phyloP scores from a whole-genome alignment of 1,139 yeast genomes.

The Lodderomyces oxycetoniae region DNA sequence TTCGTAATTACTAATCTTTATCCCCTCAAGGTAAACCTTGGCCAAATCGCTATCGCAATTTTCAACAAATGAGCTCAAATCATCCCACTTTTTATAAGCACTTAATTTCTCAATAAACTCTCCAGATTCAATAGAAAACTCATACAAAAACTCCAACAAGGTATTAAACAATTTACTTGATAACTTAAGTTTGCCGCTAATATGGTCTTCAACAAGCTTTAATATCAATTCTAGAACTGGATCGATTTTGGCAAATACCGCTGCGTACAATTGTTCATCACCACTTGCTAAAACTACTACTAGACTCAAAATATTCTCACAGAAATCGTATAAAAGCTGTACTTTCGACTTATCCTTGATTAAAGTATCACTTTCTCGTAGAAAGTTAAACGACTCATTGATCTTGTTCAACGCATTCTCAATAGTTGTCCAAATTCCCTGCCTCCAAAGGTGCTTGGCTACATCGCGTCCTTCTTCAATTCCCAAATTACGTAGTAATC shows the following conservation, averaged over 20 bases:
- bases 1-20: constrained; percentile 57
- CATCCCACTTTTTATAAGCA: constrained; percentile 12
- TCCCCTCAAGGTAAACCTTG: constrained; percentile 53
- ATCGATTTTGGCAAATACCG: constrained; percentile 42
- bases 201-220: constrained; percentile 35
- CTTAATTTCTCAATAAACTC: constrained; percentile 44
- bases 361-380: constrained; percentile 20
- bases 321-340: constrained; percentile 54
- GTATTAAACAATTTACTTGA: constrained; percentile 46
- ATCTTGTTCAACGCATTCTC: constrained; percentile 48
- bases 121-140: constrained; percentile 60
- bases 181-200: constrained; percentile 24
- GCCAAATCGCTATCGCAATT: constrained; percentile 36
- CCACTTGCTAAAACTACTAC: constrained; percentile 63
- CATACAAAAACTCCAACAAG: constrained; percentile 59
- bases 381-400: constrained; percentile 40
- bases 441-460: constrained; percentile 70
- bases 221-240: constrained; percentile 38
- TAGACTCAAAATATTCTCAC: constrained; percentile 72
- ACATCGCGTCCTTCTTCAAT: constrained; percentile 90
- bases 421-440: constrained; percentile 64
- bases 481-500: constrained; percentile 71
- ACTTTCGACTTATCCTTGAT: constrained; percentile 36
- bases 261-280: constrained; percentile 55
- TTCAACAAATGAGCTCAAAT: constrained; percentile 6